phyloP scores from a whole-genome alignment of 495 filamentous ascomycete species.

The Aspergillus asperescens region DNA sequence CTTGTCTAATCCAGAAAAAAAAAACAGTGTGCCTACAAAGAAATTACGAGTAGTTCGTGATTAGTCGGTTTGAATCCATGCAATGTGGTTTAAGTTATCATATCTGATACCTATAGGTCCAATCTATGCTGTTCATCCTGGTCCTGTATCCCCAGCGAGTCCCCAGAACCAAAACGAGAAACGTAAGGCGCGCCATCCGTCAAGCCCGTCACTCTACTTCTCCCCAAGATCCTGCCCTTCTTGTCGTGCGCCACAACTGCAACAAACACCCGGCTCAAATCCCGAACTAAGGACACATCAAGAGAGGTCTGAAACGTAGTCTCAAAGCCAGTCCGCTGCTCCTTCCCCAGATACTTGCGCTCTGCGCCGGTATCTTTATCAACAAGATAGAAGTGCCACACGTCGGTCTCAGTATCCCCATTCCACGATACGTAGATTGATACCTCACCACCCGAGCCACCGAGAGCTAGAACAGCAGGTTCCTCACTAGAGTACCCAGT shows the following conservation, averaged over 20 bases:
- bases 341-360: not conserved
- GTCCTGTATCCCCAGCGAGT: too few species aligned
- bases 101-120: too few species aligned
- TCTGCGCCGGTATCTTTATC: not conserved
- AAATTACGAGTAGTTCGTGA: too few species aligned
- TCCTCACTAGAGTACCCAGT: conserved; percentile 16
- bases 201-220: not conserved
- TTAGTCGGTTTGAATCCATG: too few species aligned
- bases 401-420: conserved; percentile 25
- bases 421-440: conserved; percentile 32
- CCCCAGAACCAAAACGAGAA: not conserved
- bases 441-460: not conserved
- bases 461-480: conserved; percentile 10
- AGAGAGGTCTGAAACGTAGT: not conserved
- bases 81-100: too few species aligned
- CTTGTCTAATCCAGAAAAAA: too few species aligned
- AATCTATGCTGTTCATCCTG: too few species aligned
- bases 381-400: not conserved
- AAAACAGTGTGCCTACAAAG: too few species aligned
- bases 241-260: not conserved
- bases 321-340: not conserved
- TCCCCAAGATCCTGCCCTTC: not conserved
- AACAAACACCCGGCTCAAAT: not conserved
- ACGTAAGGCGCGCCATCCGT: not conserved
- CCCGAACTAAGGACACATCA: not conserved